Evolutionary conservation across 768 basidiomycete genomes (phyloP), one percentile per base, ranked within the genome.

Genomic region (Serendipita vermifera): DNA sequence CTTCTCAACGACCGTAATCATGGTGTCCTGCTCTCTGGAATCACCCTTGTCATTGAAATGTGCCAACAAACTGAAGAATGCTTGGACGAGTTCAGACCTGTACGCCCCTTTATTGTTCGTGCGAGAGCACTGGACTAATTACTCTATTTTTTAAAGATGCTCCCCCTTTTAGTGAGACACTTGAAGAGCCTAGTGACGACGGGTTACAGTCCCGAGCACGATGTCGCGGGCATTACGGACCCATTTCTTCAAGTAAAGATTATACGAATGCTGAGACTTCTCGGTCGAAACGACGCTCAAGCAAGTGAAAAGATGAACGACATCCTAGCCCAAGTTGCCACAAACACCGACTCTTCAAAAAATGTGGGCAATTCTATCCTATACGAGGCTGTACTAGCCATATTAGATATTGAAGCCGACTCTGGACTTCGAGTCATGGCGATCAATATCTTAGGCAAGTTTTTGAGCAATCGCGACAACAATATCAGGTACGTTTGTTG

Each of bases 291-390:
- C 0, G 89, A 96, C 64, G 77, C 73, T 53, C 80, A 82, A 64
- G 89, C 93, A 4, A 93, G 89, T 63, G 94, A 98, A 64, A 78
- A 81, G 6, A 98, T 99, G 94, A 98, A 98, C 66, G 96, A 99
- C 69, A 94, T 99, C 59, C 71, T 98, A 51, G 94, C 94, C 5
- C 94, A 96, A 76, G 93, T 99, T 32, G 96, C 96, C n/a, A 98
- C 96, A 1, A 99, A 98, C 68, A 99, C 96, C 0, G 96, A 99
- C 64, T 85, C 87, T 3, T 82, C 87, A 4, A 99, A 99, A 72
- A 99, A 98, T 64, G 96, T 98, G 62, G 96, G 96, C 54, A 98
- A 97, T 68, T 84, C 94, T 3, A 97, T 99, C 60, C 70, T 99
- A 31, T 99, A 99, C 67, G 96, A 99, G 71, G 94, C 94, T 0